Base-by-base conservation (phyloP, 176 grass and related monocot genomes). In the Oryza coarctata region DNA sequence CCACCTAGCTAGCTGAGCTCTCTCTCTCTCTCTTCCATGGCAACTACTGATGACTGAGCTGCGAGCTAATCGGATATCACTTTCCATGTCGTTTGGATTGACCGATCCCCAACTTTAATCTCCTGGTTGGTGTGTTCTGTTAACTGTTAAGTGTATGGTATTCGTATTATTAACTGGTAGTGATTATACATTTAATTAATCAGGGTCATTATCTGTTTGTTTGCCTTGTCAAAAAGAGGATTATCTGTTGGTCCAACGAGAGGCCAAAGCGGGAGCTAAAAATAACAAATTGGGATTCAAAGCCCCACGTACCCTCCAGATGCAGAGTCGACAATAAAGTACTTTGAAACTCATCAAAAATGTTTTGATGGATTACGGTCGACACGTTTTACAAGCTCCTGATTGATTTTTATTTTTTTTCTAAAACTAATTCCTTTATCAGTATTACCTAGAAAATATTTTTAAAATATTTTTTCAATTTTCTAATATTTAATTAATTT, bases 11-110 rank as follows among this genome's bases (percentile, higher is more conserved):
- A 0, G 34, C 40, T 22, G 17, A 52, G 17, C 17, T 11, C 11
- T n/a, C 11, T 1, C 27, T 2, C 70, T n/a, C 6, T 2, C 1
- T 18, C 40, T 50, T 27, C 31, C 78, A 0, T 27, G 68, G 49
- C 25, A 65, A 13, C 73, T 50, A 8, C 66, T 65, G 43, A 26
- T 75, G 18, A 14, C 32, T 55, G 50, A 17, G 18, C 50, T 55
- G 50, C 18, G 18, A 43, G 40, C 7, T 43, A 11, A 43, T 43
- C 40, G 38, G 25, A 63, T n/a, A 77, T 90, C 88, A 34, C 79
- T 90, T 62, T 82, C 88, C 88, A 39, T 45, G 79, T 79, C 74
- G 67, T 86, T 83, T 70, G 38, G 79, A 86, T 83, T 86, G 83
- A 90, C 88, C 64, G 2, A 33, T 78, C 78, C 52, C 20, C n/a